Percentiles rank a stretch among this genome's conserved stretches.
These are phyloP conservation scores for Thelonectria rubi DNA, from an alignment of 2,329 filamentous ascomycete genomes.

Conservation along the genomic window DNA sequence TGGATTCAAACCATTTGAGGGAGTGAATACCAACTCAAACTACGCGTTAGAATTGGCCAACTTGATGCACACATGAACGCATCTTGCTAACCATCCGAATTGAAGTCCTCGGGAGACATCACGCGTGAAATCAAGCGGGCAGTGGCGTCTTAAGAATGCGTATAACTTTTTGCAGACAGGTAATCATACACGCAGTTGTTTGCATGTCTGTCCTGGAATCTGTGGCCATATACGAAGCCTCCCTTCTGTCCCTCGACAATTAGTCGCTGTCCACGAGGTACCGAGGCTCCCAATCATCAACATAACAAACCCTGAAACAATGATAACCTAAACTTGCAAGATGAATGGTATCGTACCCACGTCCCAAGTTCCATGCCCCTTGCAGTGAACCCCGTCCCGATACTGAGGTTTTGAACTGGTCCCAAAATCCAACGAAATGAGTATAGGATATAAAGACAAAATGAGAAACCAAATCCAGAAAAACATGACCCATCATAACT, in stretches of 20 bases:
- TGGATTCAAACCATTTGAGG: background rate
- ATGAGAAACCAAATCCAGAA: slow-evolving; percentile 24
- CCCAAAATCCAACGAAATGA: slow-evolving; percentile 24
- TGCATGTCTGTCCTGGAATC: slow-evolving; percentile 31
- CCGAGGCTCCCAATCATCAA: slow-evolving; percentile 42
- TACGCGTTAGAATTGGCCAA: background rate
- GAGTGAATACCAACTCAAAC: background rate
- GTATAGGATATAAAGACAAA: slow-evolving; percentile 22
- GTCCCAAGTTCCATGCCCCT: slow-evolving; percentile 28
- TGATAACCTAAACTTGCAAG: slow-evolving; percentile 29
- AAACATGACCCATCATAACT: slow-evolving; percentile 38
- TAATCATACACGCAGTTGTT: slow-evolving; percentile 31
- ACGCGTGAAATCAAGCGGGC: background rate
- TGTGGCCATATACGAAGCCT: slow-evolving; percentile 25
- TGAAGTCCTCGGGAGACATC: background rate
- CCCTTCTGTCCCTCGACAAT: slow-evolving; percentile 35
- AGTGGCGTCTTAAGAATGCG: slow-evolving; percentile 2
- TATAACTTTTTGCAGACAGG: slow-evolving; percentile 29
- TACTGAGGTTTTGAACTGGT: slow-evolving; percentile 28
- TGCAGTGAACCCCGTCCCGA: slow-evolving; percentile 25
- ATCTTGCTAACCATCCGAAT: background rate
- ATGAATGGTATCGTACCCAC: slow-evolving; percentile 35
- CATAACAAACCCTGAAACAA: slow-evolving; percentile 37
- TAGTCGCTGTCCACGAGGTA: slow-evolving; percentile 43
- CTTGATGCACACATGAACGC: background rate